These are phyloP conservation scores for Candida vaughaniae DNA, from an alignment of 805 yeast species.

Conservation along the genomic window DNA sequence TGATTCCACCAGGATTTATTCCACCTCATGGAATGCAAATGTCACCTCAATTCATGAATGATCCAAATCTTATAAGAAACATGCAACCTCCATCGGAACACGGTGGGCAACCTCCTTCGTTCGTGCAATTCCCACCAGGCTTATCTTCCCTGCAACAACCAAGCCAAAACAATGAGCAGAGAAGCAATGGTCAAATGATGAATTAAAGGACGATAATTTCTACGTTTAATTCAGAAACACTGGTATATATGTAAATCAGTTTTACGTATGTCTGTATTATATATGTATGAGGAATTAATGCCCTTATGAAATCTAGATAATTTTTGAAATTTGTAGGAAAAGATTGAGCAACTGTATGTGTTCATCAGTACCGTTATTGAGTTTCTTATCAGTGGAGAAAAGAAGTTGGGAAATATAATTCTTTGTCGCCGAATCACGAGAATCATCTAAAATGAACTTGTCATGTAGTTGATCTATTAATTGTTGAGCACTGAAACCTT, in stretches of 20 bases:
- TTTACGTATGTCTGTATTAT: not conserved
- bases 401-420: slow-evolving; percentile 61
- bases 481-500: slow-evolving; percentile 81
- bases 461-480: slow-evolving; percentile 73
- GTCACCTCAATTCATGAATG: slow-evolving; percentile 16
- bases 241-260: too few relatives aligned
- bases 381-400: slow-evolving; percentile 71
- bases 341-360: slow-evolving; percentile 76
- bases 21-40: slow-evolving; percentile 22
- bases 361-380: slow-evolving; percentile 87
- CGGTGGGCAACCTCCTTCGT: slow-evolving; percentile 6
- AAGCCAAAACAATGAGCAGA: slow-evolving; percentile 4
- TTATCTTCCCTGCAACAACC: slow-evolving; percentile 10
- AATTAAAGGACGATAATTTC: too few relatives aligned
- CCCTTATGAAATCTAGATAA: slow-evolving; percentile 11
- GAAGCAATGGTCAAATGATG: too few relatives aligned
- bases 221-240: too few relatives aligned
- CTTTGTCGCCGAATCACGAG: slow-evolving; percentile 52
- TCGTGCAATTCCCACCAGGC: slow-evolving; percentile 4
- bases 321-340: slow-evolving; percentile 29
- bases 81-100: slow-evolving; percentile 7
- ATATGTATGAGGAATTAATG: slow-evolving; percentile 4
- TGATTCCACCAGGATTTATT: slow-evolving; percentile 14
- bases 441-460: slow-evolving; percentile 54
- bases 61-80: slow-evolving; percentile 5